Evolutionary conservation across 805 yeast genomes (phyloP), one percentile per base, ranked within the genome.

Genomic region (Torulaspora maleeae): DNA sequence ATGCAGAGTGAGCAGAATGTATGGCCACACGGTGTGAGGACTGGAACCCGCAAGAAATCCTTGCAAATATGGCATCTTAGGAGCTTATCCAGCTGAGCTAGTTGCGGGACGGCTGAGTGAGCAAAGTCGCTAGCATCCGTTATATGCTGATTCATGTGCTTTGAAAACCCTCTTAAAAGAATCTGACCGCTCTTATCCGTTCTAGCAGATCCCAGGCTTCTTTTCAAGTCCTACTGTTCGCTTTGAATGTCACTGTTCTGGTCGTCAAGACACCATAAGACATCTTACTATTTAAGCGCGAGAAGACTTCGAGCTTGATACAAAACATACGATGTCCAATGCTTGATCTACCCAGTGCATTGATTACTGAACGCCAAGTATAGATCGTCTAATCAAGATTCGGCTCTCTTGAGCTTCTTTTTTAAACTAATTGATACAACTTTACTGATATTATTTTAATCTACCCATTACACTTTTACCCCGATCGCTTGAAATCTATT

Each of bases 1-100:
- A 90, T 85, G 62, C 98, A 90, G 11, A 81, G 73, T 0, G 95
- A 86, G 64, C 98, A 90, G 62, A 88, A 90, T 0, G 90, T 82
- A 63, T 90, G 97, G 29, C 86, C 83, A 69, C 98, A 90, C 2
- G 83, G 76, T 0, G 96, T 86, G 35, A 84, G 67, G 29, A 87
- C 86, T 1, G 98, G 96, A 0, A 90, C 85, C 27, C 68, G 74
- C 44, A 86, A 71, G 51, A 83, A 78, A 49, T 88, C 96, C 56
- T 89, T 86, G 64, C 98, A 90, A 8, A 90, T 84, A 55, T 84
- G 89, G 60, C 98, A 90, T 58, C 95, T 61, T 41, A 88, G 69
- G 20, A 82, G 69, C 1, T 87, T 72, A 51, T 90, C 96, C 2
- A 90, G 66, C 41, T 75, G 80, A 2, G 72, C 55, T 2, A 87